Evolutionary conservation across 2,329 filamentous ascomycete species (phyloP).

Genomic region (Xylariaceae sp.): DNA sequence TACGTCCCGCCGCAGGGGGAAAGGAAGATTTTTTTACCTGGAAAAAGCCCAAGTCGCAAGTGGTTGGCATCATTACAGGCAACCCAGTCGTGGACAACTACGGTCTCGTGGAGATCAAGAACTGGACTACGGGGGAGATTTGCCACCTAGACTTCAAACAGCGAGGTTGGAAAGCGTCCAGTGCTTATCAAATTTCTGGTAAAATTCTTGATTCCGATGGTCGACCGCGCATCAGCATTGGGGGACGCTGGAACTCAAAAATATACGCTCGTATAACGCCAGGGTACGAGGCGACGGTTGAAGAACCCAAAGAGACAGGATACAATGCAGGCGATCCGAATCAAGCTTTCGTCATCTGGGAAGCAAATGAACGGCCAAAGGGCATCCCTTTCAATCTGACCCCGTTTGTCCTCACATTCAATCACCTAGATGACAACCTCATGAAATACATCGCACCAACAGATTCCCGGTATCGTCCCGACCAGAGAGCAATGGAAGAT

Average conservation of each 20-base stretch:
- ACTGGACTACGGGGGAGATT: slow-evolving; percentile 92
- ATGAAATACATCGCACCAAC: slow-evolving; percentile 77
- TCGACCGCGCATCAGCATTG: slow-evolving; percentile 82
- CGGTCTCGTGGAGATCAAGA: slow-evolving; percentile 93
- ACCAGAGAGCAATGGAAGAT: slow-evolving; percentile 97
- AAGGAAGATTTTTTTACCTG: slow-evolving; percentile 91
- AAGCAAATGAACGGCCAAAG: slow-evolving; percentile 73
- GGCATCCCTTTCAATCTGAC: slow-evolving; percentile 97
- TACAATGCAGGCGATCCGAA: slow-evolving; percentile 60
- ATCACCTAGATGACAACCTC: slow-evolving; percentile 83
- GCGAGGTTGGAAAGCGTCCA: slow-evolving; percentile 91
- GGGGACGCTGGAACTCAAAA: slow-evolving; percentile 95
- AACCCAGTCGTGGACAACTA: slow-evolving; percentile 98
- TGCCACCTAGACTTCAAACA: slow-evolving; percentile 89
- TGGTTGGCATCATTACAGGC: slow-evolving; percentile 97
- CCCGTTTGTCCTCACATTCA: slow-evolving; percentile 90
- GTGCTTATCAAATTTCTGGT: slow-evolving; percentile 81
- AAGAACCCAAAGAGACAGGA: slow-evolving; percentile 49
- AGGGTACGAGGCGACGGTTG: slow-evolving; percentile 74
- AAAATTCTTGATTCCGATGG: slow-evolving; percentile 77
- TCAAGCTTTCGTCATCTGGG: slow-evolving; percentile 87
- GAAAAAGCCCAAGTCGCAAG: slow-evolving; percentile 97
- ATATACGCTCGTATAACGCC: slow-evolving; percentile 91
- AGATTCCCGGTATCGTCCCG: slow-evolving; percentile 85
- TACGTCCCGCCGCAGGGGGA: slow-evolving; percentile 70